phyloP scores from a whole-genome alignment of 108 stramenopile species.

The Aurantiochytrium sp. region DNA sequence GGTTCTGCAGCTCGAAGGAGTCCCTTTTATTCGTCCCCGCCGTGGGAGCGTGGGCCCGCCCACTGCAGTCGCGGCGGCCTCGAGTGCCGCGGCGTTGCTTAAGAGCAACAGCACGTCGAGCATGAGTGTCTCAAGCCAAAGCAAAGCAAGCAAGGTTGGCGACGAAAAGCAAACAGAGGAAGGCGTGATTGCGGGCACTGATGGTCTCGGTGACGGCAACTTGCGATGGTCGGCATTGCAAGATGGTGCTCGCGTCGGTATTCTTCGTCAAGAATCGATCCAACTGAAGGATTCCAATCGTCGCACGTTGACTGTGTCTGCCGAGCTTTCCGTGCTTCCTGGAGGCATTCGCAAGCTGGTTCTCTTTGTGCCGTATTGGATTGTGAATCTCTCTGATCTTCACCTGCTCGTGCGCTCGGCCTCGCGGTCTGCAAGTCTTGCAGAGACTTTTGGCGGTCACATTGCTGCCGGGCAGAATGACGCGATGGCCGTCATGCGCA shows the following conservation, averaged over 20 bases:
- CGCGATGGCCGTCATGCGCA: slow-evolving; percentile 2
- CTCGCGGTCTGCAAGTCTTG: not conserved
- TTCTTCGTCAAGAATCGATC: not conserved
- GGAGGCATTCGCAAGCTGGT: not conserved
- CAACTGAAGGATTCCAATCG: not conserved
- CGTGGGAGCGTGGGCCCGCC: no score
- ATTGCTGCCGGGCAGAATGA: slow-evolving; percentile 15
- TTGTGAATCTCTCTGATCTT: not conserved
- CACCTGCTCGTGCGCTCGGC: slow-evolving; percentile 9
- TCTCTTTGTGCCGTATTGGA: slow-evolving; percentile 6
- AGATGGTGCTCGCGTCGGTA: not conserved
- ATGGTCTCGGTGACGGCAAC: not conserved
- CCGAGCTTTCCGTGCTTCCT: not conserved
- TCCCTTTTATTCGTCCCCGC: not conserved
- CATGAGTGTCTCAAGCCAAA: not conserved
- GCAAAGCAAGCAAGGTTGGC: not conserved
- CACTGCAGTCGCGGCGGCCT: no score
- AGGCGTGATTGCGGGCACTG: not conserved
- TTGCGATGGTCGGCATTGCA: not conserved
- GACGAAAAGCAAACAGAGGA: not conserved
- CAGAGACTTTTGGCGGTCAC: slow-evolving; percentile 6
- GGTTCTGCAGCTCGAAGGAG: not conserved
- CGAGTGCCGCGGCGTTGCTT: no score
- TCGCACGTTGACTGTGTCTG: not conserved
- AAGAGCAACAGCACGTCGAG: not conserved